These are phyloP conservation scores for Hyaloscypha bicolor DNA, from an alignment of 495 filamentous ascomycete species.

Conservation along the genomic window DNA sequence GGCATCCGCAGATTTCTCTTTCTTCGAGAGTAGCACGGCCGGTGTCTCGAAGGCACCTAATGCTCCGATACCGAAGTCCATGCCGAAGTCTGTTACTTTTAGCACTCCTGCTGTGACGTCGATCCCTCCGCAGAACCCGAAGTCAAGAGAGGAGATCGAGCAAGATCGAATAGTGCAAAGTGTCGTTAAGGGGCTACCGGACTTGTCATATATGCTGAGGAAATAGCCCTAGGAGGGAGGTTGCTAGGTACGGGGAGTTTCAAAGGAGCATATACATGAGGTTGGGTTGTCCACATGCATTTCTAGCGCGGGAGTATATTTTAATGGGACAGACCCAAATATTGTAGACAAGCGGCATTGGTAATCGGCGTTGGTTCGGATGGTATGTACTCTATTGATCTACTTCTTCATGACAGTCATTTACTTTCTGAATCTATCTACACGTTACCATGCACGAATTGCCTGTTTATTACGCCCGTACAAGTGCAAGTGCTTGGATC, in stretches of 20 bases:
- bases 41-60: not conserved
- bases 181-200: constrained; percentile 47
- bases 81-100: constrained; percentile 28
- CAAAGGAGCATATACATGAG: not conserved
- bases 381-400: constrained; percentile 4
- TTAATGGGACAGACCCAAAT: not conserved
- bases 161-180: constrained; percentile 39
- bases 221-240: constrained; percentile 4
- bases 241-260: not conserved
- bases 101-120: constrained; percentile 5
- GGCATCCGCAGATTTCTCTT: constrained; percentile 40
- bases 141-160: constrained; percentile 30
- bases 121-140: constrained; percentile 18
- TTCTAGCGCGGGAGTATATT: constrained; percentile 11
- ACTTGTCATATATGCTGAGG: constrained; percentile 57
- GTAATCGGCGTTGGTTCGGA: not conserved
- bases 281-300: constrained; percentile 6
- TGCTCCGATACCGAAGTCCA: constrained; percentile 11
- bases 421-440: not conserved
- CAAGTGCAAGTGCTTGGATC: not conserved
- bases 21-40: constrained; percentile 37
- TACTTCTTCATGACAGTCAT: not conserved
- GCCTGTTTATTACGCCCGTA: not conserved
- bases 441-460: not conserved
- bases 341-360: constrained; percentile 5